Percentiles rank a stretch among this genome's conserved stretches.
Evolutionary conservation across 345 rosid genomes (phyloP).

Genomic region (Melastoma malabathricum): DNA sequence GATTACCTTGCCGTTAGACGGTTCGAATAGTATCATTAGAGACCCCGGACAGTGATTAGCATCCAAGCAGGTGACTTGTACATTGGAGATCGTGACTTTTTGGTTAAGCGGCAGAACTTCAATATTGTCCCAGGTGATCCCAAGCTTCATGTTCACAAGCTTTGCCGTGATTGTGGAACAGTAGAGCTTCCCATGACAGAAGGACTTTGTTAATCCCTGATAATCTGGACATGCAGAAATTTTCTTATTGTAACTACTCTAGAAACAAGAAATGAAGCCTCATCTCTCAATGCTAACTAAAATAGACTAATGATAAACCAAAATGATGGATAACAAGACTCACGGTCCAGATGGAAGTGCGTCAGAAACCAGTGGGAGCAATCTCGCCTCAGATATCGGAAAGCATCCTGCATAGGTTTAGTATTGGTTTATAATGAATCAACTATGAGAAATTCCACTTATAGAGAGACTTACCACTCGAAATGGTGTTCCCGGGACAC

Average conservation of each 20-base stretch:
- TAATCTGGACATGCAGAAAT: constrained; percentile 43
- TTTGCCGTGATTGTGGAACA: constrained; percentile 77
- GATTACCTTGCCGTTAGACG: constrained; percentile 73
- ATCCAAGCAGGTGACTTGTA: constrained; percentile 66
- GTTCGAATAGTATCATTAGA: constrained; percentile 70
- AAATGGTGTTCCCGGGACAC: constrained; percentile 72
- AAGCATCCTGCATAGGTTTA: constrained; percentile 63
- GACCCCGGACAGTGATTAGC: constrained; percentile 98
- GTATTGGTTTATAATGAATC: constrained; percentile 6
- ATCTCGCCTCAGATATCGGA: constrained; percentile 78
- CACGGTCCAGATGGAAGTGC: constrained; percentile 95
- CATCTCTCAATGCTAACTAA: too few relatives aligned
- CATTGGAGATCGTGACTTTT: constrained; percentile 48
- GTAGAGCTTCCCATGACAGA: constrained; percentile 80
- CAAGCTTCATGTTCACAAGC: constrained; percentile 77
- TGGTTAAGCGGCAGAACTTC: constrained; percentile 62
- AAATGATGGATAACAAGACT: constrained; percentile 20
- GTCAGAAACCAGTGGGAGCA: constrained; percentile 97
- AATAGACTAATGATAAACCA: constrained; percentile 3
- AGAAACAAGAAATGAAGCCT: background rate
- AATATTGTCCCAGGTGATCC: constrained; percentile 74
- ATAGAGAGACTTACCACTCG: constrained; percentile 61
- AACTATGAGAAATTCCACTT: constrained; percentile 8
- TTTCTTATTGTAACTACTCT: constrained; percentile 1
- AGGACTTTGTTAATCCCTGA: constrained; percentile 86